Evolutionary conservation across 1,284 basidiomycete species (phyloP).

Genomic region (Amylostereum areolatum): DNA sequence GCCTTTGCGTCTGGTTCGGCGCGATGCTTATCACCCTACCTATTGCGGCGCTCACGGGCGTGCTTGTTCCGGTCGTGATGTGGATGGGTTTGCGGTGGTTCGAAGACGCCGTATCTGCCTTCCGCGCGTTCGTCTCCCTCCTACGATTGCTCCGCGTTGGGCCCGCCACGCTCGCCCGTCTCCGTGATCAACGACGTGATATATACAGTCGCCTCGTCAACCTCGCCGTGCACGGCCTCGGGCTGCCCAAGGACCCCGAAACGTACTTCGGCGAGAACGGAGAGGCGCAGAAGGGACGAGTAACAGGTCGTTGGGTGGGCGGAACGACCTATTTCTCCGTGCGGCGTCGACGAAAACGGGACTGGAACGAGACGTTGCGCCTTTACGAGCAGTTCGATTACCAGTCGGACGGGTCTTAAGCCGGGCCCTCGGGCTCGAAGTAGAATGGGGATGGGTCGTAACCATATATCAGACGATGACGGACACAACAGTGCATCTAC

Average conservation of each 20-base stretch:
- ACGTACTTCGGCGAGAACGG: conserved; percentile 50
- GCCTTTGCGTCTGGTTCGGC: conserved; percentile 56
- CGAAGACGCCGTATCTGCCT: conserved; percentile 74
- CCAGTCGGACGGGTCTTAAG: conserved; percentile 36
- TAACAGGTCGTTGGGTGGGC: conserved; percentile 60
- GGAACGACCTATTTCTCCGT: conserved; percentile 73
- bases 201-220: conserved; percentile 59
- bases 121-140: conserved; percentile 64
- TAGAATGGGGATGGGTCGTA: no score
- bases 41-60: conserved; percentile 45
- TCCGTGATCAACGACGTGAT: conserved; percentile 47
- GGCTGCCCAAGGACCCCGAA: conserved; percentile 66
- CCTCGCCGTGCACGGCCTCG: conserved; percentile 54
- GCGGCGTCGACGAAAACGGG: conserved; percentile 70
- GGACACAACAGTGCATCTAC: no score
- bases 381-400: conserved; percentile 78
- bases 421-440: no score
- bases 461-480: no score
- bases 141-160: conserved; percentile 61
- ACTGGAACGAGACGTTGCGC: conserved; percentile 81
- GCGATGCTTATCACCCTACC: conserved; percentile 55
- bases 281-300: conserved; percentile 62
- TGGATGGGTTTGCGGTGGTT: conserved; percentile 85
- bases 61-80: conserved; percentile 68
- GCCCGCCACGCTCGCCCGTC: conserved; percentile 41